Conservation (phyloP, 2,329 filamentous ascomycete species). For the Ascochyta koolunga region DNA sequence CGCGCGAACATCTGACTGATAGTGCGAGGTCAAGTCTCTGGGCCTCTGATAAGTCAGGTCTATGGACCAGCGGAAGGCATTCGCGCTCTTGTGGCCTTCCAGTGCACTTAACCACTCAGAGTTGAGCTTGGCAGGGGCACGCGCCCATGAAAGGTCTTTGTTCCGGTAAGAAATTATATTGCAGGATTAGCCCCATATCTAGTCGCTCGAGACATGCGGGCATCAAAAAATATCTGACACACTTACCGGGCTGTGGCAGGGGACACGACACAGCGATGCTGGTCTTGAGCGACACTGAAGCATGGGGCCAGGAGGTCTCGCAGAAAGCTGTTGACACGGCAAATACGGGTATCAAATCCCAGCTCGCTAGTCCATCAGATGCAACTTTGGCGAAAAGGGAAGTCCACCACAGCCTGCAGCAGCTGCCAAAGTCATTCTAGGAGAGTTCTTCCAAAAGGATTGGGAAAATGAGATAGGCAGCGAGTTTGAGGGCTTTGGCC, state of each 20-base stretch:
- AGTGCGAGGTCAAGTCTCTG: constrained; percentile 53
- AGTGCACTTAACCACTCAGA: constrained; percentile 27
- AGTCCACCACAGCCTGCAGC: constrained; percentile 57
- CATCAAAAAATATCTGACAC: not conserved
- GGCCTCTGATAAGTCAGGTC: constrained; percentile 55
- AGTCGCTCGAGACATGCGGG: not conserved
- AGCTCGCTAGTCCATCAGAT: constrained; percentile 13
- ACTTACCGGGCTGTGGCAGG: constrained; percentile 67
- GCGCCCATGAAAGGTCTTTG: constrained; percentile 65
- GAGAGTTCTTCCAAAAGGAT: constrained; percentile 68
- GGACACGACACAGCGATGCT: constrained; percentile 81
- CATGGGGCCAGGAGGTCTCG: constrained; percentile 72
- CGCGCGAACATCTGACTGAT: not conserved
- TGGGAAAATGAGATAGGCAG: constrained; percentile 54
- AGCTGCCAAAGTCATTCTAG: constrained; percentile 61
- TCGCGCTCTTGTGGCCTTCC: constrained; percentile 55
- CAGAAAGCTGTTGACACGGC: constrained; percentile 46
- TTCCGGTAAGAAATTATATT: constrained; percentile 55
- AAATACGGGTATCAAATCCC: constrained; percentile 17
- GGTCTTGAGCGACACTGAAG: constrained; percentile 73
- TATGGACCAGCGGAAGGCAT: constrained; percentile 61
- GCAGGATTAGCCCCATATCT: not conserved
- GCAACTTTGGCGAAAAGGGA: constrained; percentile 47
- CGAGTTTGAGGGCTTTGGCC: constrained; percentile 54
- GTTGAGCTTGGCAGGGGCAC: constrained; percentile 27